Evolutionary conservation across 371 early-diverging fungal genomes (phyloP).

Genomic region (Syncephalis fuscata): DNA sequence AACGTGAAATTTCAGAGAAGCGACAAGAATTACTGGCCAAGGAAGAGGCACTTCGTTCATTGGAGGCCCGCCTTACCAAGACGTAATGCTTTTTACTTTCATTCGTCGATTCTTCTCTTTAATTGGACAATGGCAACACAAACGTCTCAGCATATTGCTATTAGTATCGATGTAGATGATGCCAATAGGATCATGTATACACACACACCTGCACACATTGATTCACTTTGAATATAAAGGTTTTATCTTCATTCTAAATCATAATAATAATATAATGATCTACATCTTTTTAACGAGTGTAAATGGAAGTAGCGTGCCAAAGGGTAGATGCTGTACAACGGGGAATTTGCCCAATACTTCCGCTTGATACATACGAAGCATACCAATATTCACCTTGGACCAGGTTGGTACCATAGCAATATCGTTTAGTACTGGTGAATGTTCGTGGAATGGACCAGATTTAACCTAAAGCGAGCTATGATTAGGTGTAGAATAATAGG

Average conservation of each 20-base stretch:
- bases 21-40: slow-evolving; percentile 33
- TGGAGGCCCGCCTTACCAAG: slow-evolving; percentile 20
- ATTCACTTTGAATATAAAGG: too few relatives aligned
- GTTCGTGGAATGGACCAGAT: slow-evolving; percentile 49
- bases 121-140: too few relatives aligned
- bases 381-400: slow-evolving; percentile 85
- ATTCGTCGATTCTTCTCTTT: too few relatives aligned
- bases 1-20: slow-evolving; percentile 39
- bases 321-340: slow-evolving; percentile 94
- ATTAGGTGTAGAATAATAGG: background rate
- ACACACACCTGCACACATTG: too few relatives aligned
- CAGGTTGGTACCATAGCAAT: slow-evolving; percentile 76
- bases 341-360: slow-evolving; percentile 93
- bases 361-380: slow-evolving; percentile 92
- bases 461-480: slow-evolving; percentile 24
- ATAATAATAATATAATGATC: too few relatives aligned
- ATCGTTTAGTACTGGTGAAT: slow-evolving; percentile 90
- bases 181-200: too few relatives aligned
- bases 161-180: too few relatives aligned
- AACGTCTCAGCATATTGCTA: too few relatives aligned
- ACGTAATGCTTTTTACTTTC: too few relatives aligned
- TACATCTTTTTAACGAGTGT: background rate
- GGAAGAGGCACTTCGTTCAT: slow-evolving; percentile 33
- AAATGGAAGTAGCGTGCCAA: slow-evolving; percentile 54
- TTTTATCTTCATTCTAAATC: too few relatives aligned